These are phyloP conservation scores for Sphagnum contortum DNA, from an alignment of 225 moss, liverwort and hornwort genomes.

Conservation along the genomic window DNA sequence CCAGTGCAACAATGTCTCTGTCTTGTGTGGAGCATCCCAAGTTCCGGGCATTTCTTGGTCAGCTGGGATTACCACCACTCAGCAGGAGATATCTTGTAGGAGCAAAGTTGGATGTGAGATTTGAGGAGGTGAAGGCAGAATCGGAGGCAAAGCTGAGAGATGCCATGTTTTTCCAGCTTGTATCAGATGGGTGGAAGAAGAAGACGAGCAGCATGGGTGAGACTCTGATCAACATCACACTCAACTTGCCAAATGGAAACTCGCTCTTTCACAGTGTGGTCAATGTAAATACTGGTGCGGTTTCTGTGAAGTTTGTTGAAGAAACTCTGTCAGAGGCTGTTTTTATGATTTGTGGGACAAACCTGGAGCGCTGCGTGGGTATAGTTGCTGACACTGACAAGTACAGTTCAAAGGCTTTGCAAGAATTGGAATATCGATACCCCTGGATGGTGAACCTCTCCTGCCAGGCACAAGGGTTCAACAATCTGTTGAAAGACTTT, in stretches of 20 bases:
- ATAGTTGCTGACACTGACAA: conserved; percentile 84
- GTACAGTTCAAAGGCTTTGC: conserved; percentile 63
- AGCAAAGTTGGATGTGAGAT: conserved; percentile 71
- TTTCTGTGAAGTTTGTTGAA: conserved; percentile 75
- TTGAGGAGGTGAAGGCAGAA: conserved; percentile 76
- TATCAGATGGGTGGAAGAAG: conserved; percentile 83
- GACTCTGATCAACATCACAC: conserved; percentile 67
- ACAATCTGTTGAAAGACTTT: conserved; percentile 77
- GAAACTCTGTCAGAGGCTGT: conserved; percentile 79
- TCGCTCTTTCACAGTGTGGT: conserved; percentile 75
- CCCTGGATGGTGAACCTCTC: conserved; percentile 92
- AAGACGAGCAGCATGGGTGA: conserved; percentile 66
- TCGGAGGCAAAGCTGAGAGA: conserved; percentile 78
- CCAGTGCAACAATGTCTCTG: conserved; percentile 71
- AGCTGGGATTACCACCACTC: conserved; percentile 73
- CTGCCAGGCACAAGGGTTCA: conserved; percentile 82
- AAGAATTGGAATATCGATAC: conserved; percentile 83
- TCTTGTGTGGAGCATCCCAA: conserved; percentile 93
- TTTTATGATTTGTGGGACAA: conserved; percentile 55
- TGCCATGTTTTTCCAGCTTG: conserved; percentile 83
- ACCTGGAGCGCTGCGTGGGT: conserved; percentile 76
- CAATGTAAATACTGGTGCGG: conserved; percentile 67
- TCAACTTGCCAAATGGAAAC: conserved; percentile 83
- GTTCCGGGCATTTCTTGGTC: conserved; percentile 70
- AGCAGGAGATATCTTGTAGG: conserved; percentile 66